phyloP scores from a whole-genome alignment of 2,329 filamentous ascomycete species.

The Botrytis pseudocinerea region DNA sequence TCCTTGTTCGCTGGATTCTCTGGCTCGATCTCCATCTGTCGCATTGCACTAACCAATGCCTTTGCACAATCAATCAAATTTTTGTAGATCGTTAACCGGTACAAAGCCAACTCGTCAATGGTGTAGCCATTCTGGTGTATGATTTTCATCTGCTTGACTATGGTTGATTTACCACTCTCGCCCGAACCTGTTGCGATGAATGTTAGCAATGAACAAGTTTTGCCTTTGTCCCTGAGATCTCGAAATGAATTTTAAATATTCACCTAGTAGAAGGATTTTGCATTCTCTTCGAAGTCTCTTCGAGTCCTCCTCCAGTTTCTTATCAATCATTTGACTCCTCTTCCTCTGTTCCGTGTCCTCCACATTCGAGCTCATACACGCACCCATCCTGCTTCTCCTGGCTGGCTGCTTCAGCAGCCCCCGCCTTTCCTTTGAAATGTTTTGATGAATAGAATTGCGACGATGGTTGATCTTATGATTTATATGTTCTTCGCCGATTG shows the following conservation, averaged over 20 bases:
- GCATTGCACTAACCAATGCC: conserved; percentile 86
- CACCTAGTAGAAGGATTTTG: conserved; percentile 96
- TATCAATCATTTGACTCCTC: conserved; percentile 93
- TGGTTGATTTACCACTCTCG: conserved; percentile 98
- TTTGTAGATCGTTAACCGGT: conserved; percentile 96
- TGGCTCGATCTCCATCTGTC: conserved; percentile 84
- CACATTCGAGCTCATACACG: conserved; percentile 81
- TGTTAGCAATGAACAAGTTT: conserved; percentile 29
- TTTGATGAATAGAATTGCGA: conserved; percentile 10
- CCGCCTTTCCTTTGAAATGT: conserved; percentile 28
- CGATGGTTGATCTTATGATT: not conserved
- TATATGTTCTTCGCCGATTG: not conserved
- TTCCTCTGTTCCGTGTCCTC: conserved; percentile 94
- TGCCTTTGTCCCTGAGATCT: conserved; percentile 11
- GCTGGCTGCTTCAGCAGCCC: conserved; percentile 38
- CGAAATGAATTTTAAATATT: conserved; percentile 38
- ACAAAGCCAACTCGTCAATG: conserved; percentile 88
- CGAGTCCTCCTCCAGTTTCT: conserved; percentile 89
- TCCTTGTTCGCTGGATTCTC: conserved; percentile 69
- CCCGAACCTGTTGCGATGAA: conserved; percentile 70
- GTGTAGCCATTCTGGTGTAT: conserved; percentile 98
- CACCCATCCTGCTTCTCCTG: conserved; percentile 67
- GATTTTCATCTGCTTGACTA: conserved; percentile 99
- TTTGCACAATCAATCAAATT: conserved; percentile 97
- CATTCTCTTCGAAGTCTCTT: conserved; percentile 92